Conservation (phyloP, 2,329 filamentous ascomycete genomes). For the Fusarium begoniae region DNA sequence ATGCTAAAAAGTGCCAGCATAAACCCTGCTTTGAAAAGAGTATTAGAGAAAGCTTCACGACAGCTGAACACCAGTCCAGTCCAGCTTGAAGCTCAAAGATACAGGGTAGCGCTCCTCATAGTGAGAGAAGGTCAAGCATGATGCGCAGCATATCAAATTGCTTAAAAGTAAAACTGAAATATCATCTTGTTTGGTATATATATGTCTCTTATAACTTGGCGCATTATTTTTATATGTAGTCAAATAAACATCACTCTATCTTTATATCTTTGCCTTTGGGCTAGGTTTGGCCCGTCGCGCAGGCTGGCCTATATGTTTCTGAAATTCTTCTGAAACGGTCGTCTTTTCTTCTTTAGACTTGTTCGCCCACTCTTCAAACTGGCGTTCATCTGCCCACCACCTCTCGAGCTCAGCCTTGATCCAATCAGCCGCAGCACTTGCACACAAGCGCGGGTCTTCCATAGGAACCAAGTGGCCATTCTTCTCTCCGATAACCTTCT, state of each 20-base stretch:
- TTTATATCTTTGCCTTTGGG: conserved; percentile 46
- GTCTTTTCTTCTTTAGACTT: conserved; percentile 63
- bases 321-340: conserved; percentile 60
- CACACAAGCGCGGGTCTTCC: conserved; percentile 76
- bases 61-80: too few species aligned
- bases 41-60: not conserved
- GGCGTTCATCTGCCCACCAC: conserved; percentile 66
- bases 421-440: conserved; percentile 66
- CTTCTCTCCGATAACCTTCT: conserved; percentile 68
- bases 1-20: not conserved
- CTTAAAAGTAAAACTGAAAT: too few species aligned
- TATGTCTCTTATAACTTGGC: not conserved
- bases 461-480: conserved; percentile 85
- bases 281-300: conserved; percentile 21
- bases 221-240: not conserved
- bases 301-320: conserved; percentile 58
- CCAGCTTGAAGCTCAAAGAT: too few species aligned
- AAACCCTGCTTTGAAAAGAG: not conserved
- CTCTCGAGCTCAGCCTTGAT: conserved; percentile 63
- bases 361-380: conserved; percentile 65
- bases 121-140: not conserved
- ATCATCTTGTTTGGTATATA: not conserved
- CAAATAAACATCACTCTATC: not conserved
- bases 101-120: not conserved
- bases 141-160: too few species aligned